Evolutionary conservation across 1,139 yeast species (phyloP).

Genomic region (Blastobotrys serpentis): DNA sequence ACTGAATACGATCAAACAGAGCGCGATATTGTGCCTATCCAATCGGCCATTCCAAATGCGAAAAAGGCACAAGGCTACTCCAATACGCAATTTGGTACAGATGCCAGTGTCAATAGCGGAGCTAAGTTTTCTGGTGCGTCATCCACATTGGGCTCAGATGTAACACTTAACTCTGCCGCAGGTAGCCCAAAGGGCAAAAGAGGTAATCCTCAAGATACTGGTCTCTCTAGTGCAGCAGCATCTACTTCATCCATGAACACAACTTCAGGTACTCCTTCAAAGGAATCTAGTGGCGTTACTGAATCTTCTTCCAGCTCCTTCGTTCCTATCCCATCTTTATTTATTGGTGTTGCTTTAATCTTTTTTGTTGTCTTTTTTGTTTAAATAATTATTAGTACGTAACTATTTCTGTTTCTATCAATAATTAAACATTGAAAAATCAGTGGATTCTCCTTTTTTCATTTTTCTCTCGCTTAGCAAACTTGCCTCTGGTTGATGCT

Average conservation of each 20-base stretch:
- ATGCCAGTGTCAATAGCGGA: conserved; percentile 10
- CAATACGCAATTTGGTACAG: not conserved
- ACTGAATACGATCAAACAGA: conserved; percentile 33
- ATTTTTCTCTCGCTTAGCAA: no score
- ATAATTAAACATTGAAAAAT: no score
- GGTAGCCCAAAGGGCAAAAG: not conserved
- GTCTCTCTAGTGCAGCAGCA: no score
- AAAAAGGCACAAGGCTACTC: not conserved
- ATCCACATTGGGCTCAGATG: not conserved
- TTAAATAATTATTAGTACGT: no score
- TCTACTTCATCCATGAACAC: not conserved
- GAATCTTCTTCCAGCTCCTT: not conserved
- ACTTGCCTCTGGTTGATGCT: no score
- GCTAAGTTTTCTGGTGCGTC: not conserved
- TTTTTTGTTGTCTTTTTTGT: not conserved
- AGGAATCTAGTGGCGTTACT: no score
- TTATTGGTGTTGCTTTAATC: not conserved
- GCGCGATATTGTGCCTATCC: conserved; percentile 12
- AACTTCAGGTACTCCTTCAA: no score
- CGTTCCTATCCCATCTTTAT: not conserved
- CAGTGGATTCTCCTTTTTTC: no score
- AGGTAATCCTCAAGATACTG: no score
- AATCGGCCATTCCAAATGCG: conserved; percentile 1
- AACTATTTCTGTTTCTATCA: no score
- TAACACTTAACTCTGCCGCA: not conserved